Evolutionary conservation across 1,139 yeast genomes (phyloP), one percentile per base, ranked within the genome.

Genomic region (Pichia sp.): DNA sequence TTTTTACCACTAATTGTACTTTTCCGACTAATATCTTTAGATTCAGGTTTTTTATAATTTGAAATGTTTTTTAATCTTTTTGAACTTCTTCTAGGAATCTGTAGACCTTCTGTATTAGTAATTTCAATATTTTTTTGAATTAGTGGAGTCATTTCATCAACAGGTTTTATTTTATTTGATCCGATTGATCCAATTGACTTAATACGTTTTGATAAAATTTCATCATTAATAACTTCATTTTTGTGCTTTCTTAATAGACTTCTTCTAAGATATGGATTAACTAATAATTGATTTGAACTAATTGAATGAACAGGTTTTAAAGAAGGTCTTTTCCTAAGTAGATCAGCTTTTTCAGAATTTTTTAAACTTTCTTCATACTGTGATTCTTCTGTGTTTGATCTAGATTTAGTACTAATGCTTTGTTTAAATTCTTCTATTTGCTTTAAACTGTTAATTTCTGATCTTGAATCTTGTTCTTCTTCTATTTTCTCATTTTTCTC

Each of bases 71-170:
- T 22, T 28, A 49, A 22, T 30, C 53, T 40, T 38, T 48, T 51
- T 1, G 54, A 48, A 23, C 49, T 48, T 38, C 54, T 44, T 35
- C 49, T 40, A 10, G 54, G 54, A 31, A 51, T 46, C 27, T 42
- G 32, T 9, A 47, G 24, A 1, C 32, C 29, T 8, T 42, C 45
- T 2, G 20, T 29, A 26, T 45, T 27, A 11, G 29, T 27, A 0
- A 8, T 29, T 32, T 32, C 16, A 22, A 22, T 4, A 22, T 10
- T 22, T 10, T 16, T 16, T 16, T 16, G 16, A 16, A 11, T 23
- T 23, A 32, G 20, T 16, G 33, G 35, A 11, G 38, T 3, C 29
- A 25, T 8, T 30, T 9, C 27, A 5, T 29, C n/a, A 3, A 16
- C 6, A 24, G 20, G 22, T 16, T 16, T 16, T 16, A 16, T 16